These are phyloP conservation scores for Pestalotiopsis sp. DNA, from an alignment of 2,329 filamentous ascomycete genomes.

Conservation along the genomic window DNA sequence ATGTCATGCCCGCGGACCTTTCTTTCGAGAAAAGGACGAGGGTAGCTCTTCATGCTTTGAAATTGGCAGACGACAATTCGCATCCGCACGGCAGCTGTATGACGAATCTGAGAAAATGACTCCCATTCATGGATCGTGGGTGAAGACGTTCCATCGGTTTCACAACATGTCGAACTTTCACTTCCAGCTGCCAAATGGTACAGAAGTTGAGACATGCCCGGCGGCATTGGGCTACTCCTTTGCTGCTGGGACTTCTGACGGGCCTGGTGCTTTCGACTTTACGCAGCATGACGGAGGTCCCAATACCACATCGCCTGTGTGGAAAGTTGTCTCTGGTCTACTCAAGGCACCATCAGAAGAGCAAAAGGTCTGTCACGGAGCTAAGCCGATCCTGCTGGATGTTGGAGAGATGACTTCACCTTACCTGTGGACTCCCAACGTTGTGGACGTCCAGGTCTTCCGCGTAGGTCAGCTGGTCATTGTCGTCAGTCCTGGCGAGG, in stretches of 20 bases:
- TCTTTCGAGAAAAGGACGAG: slow-evolving; percentile 68
- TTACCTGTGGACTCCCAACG: slow-evolving; percentile 88
- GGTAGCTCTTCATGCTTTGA: slow-evolving; percentile 76
- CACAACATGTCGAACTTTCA: slow-evolving; percentile 77
- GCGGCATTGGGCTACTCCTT: slow-evolving; percentile 91
- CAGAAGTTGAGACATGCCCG: slow-evolving; percentile 73
- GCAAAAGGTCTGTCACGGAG: slow-evolving; percentile 75
- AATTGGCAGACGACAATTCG: slow-evolving; percentile 73
- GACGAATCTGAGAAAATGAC: slow-evolving; percentile 49
- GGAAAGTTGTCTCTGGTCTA: slow-evolving; percentile 74
- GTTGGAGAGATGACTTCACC: slow-evolving; percentile 79
- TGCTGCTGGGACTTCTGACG: slow-evolving; percentile 89
- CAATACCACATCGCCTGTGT: slow-evolving; percentile 68
- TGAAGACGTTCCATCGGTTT: slow-evolving; percentile 85
- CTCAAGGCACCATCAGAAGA: slow-evolving; percentile 70
- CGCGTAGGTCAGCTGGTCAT: slow-evolving; percentile 85
- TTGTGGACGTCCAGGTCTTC: slow-evolving; percentile 85
- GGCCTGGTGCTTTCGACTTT: slow-evolving; percentile 90
- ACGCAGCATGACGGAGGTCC: slow-evolving; percentile 83
- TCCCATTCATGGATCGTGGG: slow-evolving; percentile 62
- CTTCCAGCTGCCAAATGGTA: slow-evolving; percentile 75
- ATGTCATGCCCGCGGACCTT: slow-evolving; percentile 76
- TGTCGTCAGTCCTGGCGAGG: slow-evolving; percentile 84
- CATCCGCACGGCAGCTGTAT: slow-evolving; percentile 46
- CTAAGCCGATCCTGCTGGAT: slow-evolving; percentile 86